Base-by-base conservation (phyloP, 2,329 filamentous ascomycete genomes). In the Aquanectria penicillioides region DNA sequence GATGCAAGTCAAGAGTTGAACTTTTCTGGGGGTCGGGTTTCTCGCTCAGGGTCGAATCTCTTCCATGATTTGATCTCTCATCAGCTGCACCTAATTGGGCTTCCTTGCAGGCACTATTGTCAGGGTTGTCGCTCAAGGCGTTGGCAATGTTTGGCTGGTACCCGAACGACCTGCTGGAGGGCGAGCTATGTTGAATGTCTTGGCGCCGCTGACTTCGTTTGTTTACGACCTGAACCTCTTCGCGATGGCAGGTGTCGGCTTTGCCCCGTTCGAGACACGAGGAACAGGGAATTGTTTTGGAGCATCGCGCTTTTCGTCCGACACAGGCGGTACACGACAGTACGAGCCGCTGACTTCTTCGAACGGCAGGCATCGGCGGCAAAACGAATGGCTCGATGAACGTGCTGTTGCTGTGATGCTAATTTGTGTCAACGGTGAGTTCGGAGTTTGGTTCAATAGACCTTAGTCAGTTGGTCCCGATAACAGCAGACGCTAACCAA, bases 201-300 rank as follows among this genome's bases (percentile, higher is more conserved):
- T n/a, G 36, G 36, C 36, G 18, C 7, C 15, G 9, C 18, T 20
- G 34, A 15, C 34, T 5, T 33, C 13, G 8, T 26, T 38, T 38
- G 3, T 11, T 37, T 23, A 50, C 34, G 7, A 38, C 34, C 2
- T 29, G 11, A 9, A 50, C 33, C 4, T 9, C 2, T 17, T 50
- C 47, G 10, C 47, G 33, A 13, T 40, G 47, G 22, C 47, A 50
- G 5, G 23, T 17, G 4, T 31, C 18, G 2, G 34, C 33, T 4
- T 23, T 15, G 7, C 34, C 34, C 8, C 34, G 33, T n/a, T 38
- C 33, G 25, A 50, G 9, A 12, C 47, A 50, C 4, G 33, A 37
- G 3, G 47, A 29, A 26, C 47, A 50, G 4, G 47, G 47, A n/a
- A 50, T 50, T 5, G 47, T 31, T 20, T 50, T 50, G 31, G 47